Conservation (phyloP, 768 basidiomycete species). For the Arthromyces matolae region DNA sequence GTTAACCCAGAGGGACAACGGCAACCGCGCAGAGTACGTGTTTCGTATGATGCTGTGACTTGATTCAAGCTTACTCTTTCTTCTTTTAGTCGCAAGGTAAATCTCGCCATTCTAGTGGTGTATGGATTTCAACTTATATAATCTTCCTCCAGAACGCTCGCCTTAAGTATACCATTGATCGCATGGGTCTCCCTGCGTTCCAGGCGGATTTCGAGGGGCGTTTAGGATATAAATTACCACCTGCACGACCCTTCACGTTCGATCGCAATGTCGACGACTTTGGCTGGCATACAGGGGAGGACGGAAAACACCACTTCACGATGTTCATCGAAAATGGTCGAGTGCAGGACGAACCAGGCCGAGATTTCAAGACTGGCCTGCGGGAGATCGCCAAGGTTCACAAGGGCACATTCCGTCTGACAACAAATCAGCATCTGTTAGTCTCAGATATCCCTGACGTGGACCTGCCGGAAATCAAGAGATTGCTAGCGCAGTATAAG, state of each 20-base stretch:
- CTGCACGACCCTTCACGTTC: slow-evolving; percentile 76
- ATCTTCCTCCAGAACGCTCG: slow-evolving; percentile 63
- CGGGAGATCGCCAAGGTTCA: slow-evolving; percentile 91
- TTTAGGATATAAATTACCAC: slow-evolving; percentile 72
- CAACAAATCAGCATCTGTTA: slow-evolving; percentile 92
- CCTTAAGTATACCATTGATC: slow-evolving; percentile 95
- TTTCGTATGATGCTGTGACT: neutral
- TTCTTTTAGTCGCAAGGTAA: slow-evolving; percentile 51
- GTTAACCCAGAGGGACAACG: slow-evolving; percentile 91
- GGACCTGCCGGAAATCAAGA: slow-evolving; percentile 76
- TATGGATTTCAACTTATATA: slow-evolving; percentile 6
- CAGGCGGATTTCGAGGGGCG: slow-evolving; percentile 87
- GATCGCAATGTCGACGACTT: slow-evolving; percentile 90
- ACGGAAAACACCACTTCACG: slow-evolving; percentile 89
- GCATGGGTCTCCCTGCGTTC: slow-evolving; percentile 87
- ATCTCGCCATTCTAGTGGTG: neutral
- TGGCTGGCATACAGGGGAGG: slow-evolving; percentile 86
- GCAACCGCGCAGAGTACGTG: slow-evolving; percentile 88
- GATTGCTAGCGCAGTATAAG: slow-evolving; percentile 76
- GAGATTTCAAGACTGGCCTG: slow-evolving; percentile 89
- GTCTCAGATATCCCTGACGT: slow-evolving; percentile 76
- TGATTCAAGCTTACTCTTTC: slow-evolving; percentile 7
- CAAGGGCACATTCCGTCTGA: slow-evolving; percentile 91
- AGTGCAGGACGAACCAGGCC: slow-evolving; percentile 88
- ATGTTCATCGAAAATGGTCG: slow-evolving; percentile 97